phyloP scores from a whole-genome alignment of 331 rosid species.

The Phaseolus coccineus region DNA sequence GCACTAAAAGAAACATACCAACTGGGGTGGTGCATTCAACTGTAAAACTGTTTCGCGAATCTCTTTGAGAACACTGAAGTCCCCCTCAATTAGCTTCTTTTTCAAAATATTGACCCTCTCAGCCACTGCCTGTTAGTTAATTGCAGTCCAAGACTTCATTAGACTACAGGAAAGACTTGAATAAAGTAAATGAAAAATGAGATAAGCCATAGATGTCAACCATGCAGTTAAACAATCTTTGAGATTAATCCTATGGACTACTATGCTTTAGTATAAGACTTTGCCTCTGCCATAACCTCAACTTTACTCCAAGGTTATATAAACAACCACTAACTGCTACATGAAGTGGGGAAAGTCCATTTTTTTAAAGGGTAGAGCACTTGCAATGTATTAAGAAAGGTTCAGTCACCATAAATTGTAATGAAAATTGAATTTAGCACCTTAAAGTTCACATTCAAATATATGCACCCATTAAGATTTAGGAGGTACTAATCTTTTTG shows the following conservation, averaged over 20 bases:
- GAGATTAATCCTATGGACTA: constrained; percentile 12
- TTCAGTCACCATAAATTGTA: constrained; percentile 5
- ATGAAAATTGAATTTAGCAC: constrained; percentile 10
- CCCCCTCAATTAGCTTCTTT: constrained; percentile 68
- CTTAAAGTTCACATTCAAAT: constrained; percentile 37
- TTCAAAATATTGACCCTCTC: constrained; percentile 67
- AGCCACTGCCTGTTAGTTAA: constrained; percentile 71
- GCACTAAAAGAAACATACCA: constrained; percentile 63
- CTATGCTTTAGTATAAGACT: not conserved
- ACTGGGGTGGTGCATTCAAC: constrained; percentile 72
- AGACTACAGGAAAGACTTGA: constrained; percentile 34
- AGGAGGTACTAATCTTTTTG: constrained; percentile 12
- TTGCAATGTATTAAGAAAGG: constrained; percentile 14
- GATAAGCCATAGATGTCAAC: not conserved
- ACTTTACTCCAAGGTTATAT: constrained; percentile 30
- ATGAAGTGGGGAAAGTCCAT: not conserved
- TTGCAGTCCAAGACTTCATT: constrained; percentile 36
- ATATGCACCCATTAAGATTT: constrained; percentile 13
- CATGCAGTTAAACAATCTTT: constrained; percentile 26
- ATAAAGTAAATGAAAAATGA: constrained; percentile 18
- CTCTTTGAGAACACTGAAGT: constrained; percentile 71
- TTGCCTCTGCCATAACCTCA: constrained; percentile 14
- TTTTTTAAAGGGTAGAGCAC: constrained; percentile 2
- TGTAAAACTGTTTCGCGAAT: constrained; percentile 88
- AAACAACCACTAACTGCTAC: not conserved